Evolutionary conservation across 257 asterid species (phyloP), one percentile per base, ranked within the genome.

Genomic region (Verbena officinalis): DNA sequence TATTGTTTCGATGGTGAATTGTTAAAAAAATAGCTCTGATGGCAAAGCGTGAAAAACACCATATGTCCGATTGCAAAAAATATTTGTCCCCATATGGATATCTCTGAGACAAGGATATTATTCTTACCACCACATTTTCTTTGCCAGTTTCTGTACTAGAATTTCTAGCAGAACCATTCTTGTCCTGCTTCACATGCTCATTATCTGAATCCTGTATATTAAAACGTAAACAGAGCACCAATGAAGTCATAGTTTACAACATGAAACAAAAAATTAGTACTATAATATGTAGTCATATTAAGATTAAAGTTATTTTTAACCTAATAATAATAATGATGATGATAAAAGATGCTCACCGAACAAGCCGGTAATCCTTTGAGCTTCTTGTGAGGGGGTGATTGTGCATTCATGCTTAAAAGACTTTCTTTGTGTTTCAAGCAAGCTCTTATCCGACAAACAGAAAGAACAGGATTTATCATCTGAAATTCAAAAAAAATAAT

Each of bases 381-480:
- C 80, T 73, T 86, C 95, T 87, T 86, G 19, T 22, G 65, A 57
- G 84, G 81, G 22, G 7, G 76, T 57, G 60, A 46, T 36, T 24
- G 70, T 48, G 68, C 71, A 53, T 79, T 73, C 44, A 15, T 48
- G 62, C 68, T 73, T 66, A 52, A 34, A 13, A 73, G 78, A 48
- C 78, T 72, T 55, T 76, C 80, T 75, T 85, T 83, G 78, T 65
- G 75, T 52, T 60, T 74, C 83, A 87, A 70, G 67, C 73, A 73
- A 9, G 93, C 64, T 30, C 74, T 81, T 23, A 87, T 69, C 27
- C 79, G 86, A 42, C 88, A 72, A 57, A 89, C 24, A 55, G 84
- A 73, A 49, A 79, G 60, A 52, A 84, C 75, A 22, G 97, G 85
- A 33, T 77, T 57, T 53, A 83, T 31, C 72, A 89, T 77, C 98